Evolutionary conservation across 129 eudicot species (phyloP).

Genomic region (Pulicaria dysenterica): DNA sequence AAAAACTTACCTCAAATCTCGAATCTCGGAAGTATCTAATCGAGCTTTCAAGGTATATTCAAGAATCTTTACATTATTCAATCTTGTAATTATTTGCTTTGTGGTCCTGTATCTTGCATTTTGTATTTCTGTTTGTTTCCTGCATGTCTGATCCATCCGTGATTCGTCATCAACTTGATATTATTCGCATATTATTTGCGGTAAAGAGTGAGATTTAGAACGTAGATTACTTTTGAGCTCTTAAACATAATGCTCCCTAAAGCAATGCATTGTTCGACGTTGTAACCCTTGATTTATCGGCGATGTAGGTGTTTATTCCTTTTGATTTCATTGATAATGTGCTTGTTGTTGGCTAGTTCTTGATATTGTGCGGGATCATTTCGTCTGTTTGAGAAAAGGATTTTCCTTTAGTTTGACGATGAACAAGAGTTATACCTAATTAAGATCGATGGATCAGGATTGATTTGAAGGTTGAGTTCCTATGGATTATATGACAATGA

Average conservation of each 20-base stretch:
- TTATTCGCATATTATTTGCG: slow-evolving; percentile 7
- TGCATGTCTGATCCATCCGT: slow-evolving; percentile 35
- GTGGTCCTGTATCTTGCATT: slow-evolving; percentile 26
- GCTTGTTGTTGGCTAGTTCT: slow-evolving; percentile 14
- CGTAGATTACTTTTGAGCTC: slow-evolving; percentile 11
- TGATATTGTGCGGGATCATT: slow-evolving; percentile 6
- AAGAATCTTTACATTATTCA: slow-evolving; percentile 28
- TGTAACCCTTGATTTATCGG: not conserved
- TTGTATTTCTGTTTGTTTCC: slow-evolving; percentile 16
- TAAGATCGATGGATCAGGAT: slow-evolving; percentile 12
- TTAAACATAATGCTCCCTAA: slow-evolving; percentile 7
- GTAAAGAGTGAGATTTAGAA: slow-evolving; percentile 22
- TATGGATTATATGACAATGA: slow-evolving; percentile 7
- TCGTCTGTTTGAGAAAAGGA: not conserved
- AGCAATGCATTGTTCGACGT: not conserved
- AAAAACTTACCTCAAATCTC: slow-evolving; percentile 6
- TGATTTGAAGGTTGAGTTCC: not conserved
- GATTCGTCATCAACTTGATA: slow-evolving; percentile 10
- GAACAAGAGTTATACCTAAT: slow-evolving; percentile 3
- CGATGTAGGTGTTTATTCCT: slow-evolving; percentile 18
- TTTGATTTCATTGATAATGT: slow-evolving; percentile 6
- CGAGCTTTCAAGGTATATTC: slow-evolving; percentile 43
- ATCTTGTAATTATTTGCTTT: slow-evolving; percentile 23
- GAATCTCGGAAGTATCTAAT: slow-evolving; percentile 25
- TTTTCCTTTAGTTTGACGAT: not conserved